phyloP scores from a whole-genome alignment of 2,329 filamentous ascomycete species.

The Talaromyces islandicus region DNA sequence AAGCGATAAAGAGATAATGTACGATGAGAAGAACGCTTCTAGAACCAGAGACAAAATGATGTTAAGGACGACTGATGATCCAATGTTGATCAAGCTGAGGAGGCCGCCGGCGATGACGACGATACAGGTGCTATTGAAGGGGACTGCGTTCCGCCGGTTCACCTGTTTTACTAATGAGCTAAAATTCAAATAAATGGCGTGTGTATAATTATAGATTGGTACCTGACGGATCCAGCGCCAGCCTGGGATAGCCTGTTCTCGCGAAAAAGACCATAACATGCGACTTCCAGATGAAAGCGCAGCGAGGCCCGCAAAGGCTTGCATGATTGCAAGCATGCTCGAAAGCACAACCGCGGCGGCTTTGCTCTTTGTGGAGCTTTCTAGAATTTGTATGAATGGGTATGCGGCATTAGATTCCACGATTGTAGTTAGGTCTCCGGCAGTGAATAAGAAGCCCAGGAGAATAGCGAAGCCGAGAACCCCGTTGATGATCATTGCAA shows the following conservation, averaged over 20 bases:
- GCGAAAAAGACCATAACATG: conserved; percentile 51
- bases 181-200: conserved; percentile 24
- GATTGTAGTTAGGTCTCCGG: conserved; percentile 43
- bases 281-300: conserved; percentile 54
- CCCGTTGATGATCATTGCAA: conserved; percentile 46
- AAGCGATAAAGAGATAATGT: conserved; percentile 31
- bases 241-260: conserved; percentile 33
- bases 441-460: conserved; percentile 49
- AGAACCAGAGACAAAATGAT: conserved; percentile 39
- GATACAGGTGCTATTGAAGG: conserved; percentile 43
- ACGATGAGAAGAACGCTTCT: conserved; percentile 36
- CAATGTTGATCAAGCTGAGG: conserved; percentile 48
- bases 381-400: conserved; percentile 56
- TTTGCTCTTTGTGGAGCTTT: conserved; percentile 43
- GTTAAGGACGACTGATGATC: conserved; percentile 38
- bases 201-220: conserved; percentile 28
- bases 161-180: conserved; percentile 19
- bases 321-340: conserved; percentile 44
- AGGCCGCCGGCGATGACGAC: conserved; percentile 40
- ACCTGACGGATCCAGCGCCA: no score
- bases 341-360: conserved; percentile 48
- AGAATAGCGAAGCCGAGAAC: conserved; percentile 51
- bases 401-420: conserved; percentile 44
- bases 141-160: conserved; percentile 34
- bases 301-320: conserved; percentile 45